These are phyloP conservation scores for Pseudogymnoascus sp. DNA, from an alignment of 2,329 filamentous ascomycete genomes.

Conservation along the genomic window DNA sequence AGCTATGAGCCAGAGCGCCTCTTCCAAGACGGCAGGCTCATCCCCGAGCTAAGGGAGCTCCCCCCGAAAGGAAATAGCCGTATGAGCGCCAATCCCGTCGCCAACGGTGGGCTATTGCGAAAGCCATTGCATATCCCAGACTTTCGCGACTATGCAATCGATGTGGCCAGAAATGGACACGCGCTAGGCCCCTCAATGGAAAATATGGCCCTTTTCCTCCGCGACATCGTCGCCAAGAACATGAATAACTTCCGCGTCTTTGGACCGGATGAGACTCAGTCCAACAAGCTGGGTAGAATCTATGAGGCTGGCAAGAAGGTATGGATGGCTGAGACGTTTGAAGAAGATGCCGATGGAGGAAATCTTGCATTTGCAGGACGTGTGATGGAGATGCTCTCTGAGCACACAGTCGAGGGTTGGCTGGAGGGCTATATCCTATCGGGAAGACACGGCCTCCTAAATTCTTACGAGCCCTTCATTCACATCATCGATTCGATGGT, in stretches of 20 bases:
- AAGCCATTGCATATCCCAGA: conserved; percentile 64
- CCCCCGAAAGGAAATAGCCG: conserved; percentile 59
- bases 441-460: conserved; percentile 68
- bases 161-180: conserved; percentile 55
- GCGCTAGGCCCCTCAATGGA: conserved; percentile 58
- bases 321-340: conserved; percentile 73
- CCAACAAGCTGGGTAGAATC: conserved; percentile 67
- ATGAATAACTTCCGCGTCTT: conserved; percentile 66
- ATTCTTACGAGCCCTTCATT: conserved; percentile 78
- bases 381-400: conserved; percentile 80
- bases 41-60: conserved; percentile 55
- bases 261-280: conserved; percentile 75
- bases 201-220: conserved; percentile 62
- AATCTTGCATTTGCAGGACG: conserved; percentile 63
- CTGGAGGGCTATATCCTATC: conserved; percentile 72
- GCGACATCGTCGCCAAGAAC: conserved; percentile 62
- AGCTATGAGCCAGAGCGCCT: conserved; percentile 68
- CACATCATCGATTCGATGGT: conserved; percentile 83
- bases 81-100: conserved; percentile 72
- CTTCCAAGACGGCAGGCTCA: conserved; percentile 59
- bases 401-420: conserved; percentile 76
- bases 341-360: conserved; percentile 68
- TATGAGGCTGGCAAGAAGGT: conserved; percentile 73
- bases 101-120: conserved; percentile 63
- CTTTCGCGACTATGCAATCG: conserved; percentile 61